Evolutionary conservation across 176 grass and related monocot genomes (phyloP), one percentile per base, ranked within the genome.

Genomic region (Oryza nivara): DNA sequence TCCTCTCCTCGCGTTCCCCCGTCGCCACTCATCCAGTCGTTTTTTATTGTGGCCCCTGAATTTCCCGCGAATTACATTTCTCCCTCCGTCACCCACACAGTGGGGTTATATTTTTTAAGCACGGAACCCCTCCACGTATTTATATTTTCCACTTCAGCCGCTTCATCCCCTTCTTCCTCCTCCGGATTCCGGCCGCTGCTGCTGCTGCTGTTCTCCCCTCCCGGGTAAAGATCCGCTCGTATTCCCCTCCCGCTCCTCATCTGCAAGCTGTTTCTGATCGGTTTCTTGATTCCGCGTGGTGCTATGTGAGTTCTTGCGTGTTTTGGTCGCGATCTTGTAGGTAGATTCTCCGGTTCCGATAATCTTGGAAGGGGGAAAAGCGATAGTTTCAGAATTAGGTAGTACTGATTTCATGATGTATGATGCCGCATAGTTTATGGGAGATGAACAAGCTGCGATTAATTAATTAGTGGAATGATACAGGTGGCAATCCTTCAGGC

Each of bases 41-140:
- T 80, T 90, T 75, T 90, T 75, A 44, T 76, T 45, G 70, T 87
- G 84, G 41, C 63, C 75, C 49, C 72, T 47, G 17, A 80, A 65
- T 75, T 70, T 86, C 15, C 32, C 13, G 9, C 26, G 4, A 1
- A 38, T 6, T 30, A 16, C 80, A 65, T 79, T 79, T 79, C 48
- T 34, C 28, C 35, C 38, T 40, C 26, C 7, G 47, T 58, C 17
- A 1, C 56, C 0, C 56, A 20, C 54, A 20, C 6, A 38, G 5
- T 58, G 54, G 20, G 1, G 6, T 40, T 32, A 32, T 32, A 36
- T 36, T 49, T 65, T 82, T 87, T 87, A 83, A 73, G 70, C 64
- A 75, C 64, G 25, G 74, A 80, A 23, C 75, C 28, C 88, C 80
- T 90, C 69, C 23, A 34, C 5, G 49, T 84, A 51, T 80, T 67